phyloP scores from a whole-genome alignment of 768 basidiomycete genomes.

The Rhodotorula graminis region DNA sequence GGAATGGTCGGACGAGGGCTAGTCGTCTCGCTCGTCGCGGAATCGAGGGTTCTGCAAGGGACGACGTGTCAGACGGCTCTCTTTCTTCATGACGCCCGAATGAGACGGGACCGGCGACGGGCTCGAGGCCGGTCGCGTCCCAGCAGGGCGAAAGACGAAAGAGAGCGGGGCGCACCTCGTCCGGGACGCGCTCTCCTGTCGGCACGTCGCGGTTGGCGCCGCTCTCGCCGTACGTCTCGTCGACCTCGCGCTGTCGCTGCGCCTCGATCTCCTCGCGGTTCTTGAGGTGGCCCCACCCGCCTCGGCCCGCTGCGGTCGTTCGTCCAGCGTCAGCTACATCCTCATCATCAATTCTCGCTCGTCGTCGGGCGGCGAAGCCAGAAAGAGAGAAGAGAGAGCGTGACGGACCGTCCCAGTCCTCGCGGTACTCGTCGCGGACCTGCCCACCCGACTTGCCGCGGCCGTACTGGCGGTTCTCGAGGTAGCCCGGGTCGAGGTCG shows the following conservation, averaged over 20 bases:
- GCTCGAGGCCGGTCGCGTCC: background rate
- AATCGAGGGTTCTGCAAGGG: constrained; percentile 38
- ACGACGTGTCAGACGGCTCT: background rate
- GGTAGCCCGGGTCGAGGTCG: constrained; percentile 93
- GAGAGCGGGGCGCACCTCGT: constrained; percentile 32
- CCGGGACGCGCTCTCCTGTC: constrained; percentile 42
- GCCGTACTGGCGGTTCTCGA: constrained; percentile 94
- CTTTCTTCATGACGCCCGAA: too few relatives aligned
- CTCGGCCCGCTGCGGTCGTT: constrained; percentile 71
- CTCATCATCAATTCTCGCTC: too few relatives aligned
- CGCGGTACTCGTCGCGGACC: constrained; percentile 88
- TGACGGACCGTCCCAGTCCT: constrained; percentile 57
- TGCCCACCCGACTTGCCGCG: constrained; percentile 96
- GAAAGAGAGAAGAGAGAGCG: constrained; percentile 42
- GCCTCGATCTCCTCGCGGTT: constrained; percentile 69
- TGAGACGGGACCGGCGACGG: too few relatives aligned
- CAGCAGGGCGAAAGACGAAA: background rate
- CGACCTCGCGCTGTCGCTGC: constrained; percentile 72
- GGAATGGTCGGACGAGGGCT: background rate
- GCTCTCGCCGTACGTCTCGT: constrained; percentile 64
- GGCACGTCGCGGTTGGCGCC: constrained; percentile 42
- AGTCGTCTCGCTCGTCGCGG: constrained; percentile 41
- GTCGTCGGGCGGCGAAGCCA: background rate
- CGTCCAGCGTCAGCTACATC: too few relatives aligned
- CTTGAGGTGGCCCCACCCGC: constrained; percentile 74